Conservation (phyloP, 2,329 filamentous ascomycete genomes). For the Achaetomium macrosporum region DNA sequence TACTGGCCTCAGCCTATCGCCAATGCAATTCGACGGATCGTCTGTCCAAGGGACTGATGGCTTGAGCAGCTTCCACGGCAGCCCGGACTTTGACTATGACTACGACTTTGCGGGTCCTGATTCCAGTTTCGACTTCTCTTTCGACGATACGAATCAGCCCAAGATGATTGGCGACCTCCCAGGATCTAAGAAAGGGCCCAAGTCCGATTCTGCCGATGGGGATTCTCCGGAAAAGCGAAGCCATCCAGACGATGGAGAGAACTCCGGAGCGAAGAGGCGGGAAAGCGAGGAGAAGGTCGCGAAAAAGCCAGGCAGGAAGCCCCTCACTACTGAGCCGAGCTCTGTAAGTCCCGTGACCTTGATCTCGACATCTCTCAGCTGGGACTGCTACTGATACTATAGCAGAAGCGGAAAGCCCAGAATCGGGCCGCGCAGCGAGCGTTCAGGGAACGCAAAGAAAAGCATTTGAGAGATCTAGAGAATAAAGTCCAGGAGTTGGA, state of each 20-base stretch:
- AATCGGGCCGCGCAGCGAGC: conserved; percentile 89
- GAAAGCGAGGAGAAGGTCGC: conserved; percentile 79
- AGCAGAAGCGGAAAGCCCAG: conserved; percentile 88
- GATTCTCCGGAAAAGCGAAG: conserved; percentile 65
- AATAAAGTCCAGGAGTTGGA: conserved; percentile 70
- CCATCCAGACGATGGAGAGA: conserved; percentile 63
- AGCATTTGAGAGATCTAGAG: conserved; percentile 80
- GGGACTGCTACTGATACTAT: conserved; percentile 23
- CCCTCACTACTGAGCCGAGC: conserved; percentile 88
- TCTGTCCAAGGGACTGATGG: conserved; percentile 41
- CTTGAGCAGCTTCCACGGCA: conserved; percentile 58
- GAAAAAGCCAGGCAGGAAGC: conserved; percentile 96
- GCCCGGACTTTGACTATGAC: conserved; percentile 77
- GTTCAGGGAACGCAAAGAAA: conserved; percentile 92
- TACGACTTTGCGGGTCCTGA: conserved; percentile 66
- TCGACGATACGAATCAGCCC: conserved; percentile 46
- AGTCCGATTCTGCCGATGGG: conserved; percentile 55
- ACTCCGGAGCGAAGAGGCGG: conserved; percentile 59
- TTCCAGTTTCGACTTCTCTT: conserved; percentile 69
- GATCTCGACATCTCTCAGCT: background rate
- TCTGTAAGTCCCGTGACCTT: conserved; percentile 61
- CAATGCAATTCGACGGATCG: conserved; percentile 45
- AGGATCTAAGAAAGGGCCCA: conserved; percentile 37
- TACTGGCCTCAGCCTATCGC: conserved; percentile 40
- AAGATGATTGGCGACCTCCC: conserved; percentile 74